phyloP scores from a whole-genome alignment of 1,284 basidiomycete species.

The Golubevia pallescens region DNA sequence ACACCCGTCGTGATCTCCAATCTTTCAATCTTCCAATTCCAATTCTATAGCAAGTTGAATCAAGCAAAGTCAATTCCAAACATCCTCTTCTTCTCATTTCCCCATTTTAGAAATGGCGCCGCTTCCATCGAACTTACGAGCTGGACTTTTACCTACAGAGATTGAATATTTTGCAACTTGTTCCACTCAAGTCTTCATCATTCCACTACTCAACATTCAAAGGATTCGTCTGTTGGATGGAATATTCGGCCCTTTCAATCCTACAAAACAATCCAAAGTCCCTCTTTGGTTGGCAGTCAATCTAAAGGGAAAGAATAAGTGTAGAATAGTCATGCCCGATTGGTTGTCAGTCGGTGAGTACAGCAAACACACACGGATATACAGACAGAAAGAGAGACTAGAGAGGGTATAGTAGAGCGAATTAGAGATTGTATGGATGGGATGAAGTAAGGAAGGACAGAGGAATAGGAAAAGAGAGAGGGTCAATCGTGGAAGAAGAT shows the following conservation, averaged over 20 bases:
- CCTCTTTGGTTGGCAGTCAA: conserved; percentile 95
- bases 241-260: conserved; percentile 84
- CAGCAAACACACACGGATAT: neutral
- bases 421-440: too few relatives aligned
- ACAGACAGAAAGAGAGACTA: neutral
- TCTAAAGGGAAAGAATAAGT: conserved; percentile 90
- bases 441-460: too few relatives aligned
- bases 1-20: too few relatives aligned
- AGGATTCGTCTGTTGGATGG: conserved; percentile 51
- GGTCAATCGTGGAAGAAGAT: too few relatives aligned
- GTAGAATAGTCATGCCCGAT: conserved; percentile 83
- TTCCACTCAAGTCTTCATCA: conserved; percentile 35
- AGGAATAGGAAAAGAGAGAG: too few relatives aligned
- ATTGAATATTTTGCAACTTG: conserved; percentile 30
- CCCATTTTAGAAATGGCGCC: neutral
- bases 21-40: too few relatives aligned
- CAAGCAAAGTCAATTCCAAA: too few relatives aligned
- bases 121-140: conserved; percentile 8
- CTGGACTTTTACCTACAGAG: conserved; percentile 21
- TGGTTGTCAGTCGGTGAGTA: conserved; percentile 84
- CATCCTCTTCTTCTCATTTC: too few relatives aligned
- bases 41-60: too few relatives aligned
- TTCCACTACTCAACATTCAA: conserved; percentile 51
- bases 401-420: too few relatives aligned
- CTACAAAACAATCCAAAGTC: conserved; percentile 79